These are phyloP conservation scores for Alternaria angustiovoidea DNA, from an alignment of 2,329 filamentous ascomycete species.

Conservation along the genomic window DNA sequence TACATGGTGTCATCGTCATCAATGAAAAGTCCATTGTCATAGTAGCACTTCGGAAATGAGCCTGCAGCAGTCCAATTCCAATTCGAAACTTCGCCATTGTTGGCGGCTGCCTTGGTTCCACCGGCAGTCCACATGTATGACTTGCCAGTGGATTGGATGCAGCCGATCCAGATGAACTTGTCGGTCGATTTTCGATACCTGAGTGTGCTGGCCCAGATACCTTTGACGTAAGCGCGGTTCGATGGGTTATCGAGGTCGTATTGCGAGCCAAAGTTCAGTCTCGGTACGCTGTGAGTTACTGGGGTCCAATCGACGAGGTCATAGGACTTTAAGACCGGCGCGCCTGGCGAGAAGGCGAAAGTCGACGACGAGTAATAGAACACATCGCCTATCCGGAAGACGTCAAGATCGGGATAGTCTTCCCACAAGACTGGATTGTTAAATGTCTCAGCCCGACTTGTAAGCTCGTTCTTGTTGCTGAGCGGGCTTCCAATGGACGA, in stretches of 20 bases:
- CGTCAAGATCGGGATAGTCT: constrained; percentile 64
- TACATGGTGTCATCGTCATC: constrained; percentile 69
- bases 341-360: constrained; percentile 65
- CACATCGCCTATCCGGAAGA: constrained; percentile 60
- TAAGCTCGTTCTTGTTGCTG: background rate
- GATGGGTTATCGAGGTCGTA: constrained; percentile 58
- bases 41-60: constrained; percentile 60
- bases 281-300: constrained; percentile 51
- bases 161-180: constrained; percentile 67
- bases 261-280: constrained; percentile 49
- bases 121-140: constrained; percentile 64
- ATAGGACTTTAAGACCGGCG: constrained; percentile 63
- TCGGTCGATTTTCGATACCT: constrained; percentile 60
- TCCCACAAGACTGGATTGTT: constrained; percentile 64
- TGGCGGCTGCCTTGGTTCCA: constrained; percentile 49
- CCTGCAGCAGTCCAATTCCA: constrained; percentile 54
- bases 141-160: constrained; percentile 56
- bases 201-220: constrained; percentile 65
- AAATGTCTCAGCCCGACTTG: constrained; percentile 42
- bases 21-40: constrained; percentile 66
- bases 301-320: constrained; percentile 63
- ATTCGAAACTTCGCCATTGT: constrained; percentile 40
- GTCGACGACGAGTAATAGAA: constrained; percentile 66
- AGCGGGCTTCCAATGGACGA: constrained; percentile 5
- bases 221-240: constrained; percentile 59